Evolutionary conservation across 2,329 filamentous ascomycete genomes (phyloP).

Genomic region (Zasmidium cellare): DNA sequence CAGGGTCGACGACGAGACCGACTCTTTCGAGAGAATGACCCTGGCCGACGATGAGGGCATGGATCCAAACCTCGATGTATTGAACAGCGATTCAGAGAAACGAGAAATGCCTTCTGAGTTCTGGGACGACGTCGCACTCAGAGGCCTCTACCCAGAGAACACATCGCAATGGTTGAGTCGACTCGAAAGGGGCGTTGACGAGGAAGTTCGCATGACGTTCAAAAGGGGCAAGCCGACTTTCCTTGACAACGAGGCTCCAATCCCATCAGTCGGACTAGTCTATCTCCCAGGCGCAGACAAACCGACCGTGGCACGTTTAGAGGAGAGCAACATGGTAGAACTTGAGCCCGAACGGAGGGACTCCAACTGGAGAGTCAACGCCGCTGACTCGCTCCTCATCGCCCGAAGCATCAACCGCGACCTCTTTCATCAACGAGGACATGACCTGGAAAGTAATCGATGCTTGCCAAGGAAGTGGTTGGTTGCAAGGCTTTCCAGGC

Average conservation of each 20-base stretch:
- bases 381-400: slow-evolving; percentile 4
- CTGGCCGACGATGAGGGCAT: background rate
- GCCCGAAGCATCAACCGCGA: slow-evolving; percentile 5
- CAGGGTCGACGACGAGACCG: background rate
- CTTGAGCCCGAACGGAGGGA: slow-evolving; percentile 1
- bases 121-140: slow-evolving; percentile 2
- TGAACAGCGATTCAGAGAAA: background rate
- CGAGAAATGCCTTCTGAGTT: background rate
- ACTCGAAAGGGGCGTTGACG: slow-evolving; percentile 1
- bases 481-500: background rate
- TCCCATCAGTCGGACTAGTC: slow-evolving; percentile 4
- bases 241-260: background rate
- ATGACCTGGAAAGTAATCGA: background rate
- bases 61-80: background rate
- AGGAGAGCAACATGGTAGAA: slow-evolving; percentile 10
- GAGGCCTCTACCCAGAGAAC: background rate
- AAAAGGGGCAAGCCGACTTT: background rate
- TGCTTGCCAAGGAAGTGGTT: background rate
- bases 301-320: slow-evolving; percentile 3
- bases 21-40: background rate
- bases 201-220: slow-evolving; percentile 1
- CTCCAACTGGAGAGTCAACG: slow-evolving; percentile 7
- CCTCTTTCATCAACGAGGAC: slow-evolving; percentile 5
- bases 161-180: slow-evolving; percentile 3
- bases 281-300: slow-evolving; percentile 9